Conservation (phyloP, 148 eudicot genomes). For the Vaccinium corymbosum region DNA sequence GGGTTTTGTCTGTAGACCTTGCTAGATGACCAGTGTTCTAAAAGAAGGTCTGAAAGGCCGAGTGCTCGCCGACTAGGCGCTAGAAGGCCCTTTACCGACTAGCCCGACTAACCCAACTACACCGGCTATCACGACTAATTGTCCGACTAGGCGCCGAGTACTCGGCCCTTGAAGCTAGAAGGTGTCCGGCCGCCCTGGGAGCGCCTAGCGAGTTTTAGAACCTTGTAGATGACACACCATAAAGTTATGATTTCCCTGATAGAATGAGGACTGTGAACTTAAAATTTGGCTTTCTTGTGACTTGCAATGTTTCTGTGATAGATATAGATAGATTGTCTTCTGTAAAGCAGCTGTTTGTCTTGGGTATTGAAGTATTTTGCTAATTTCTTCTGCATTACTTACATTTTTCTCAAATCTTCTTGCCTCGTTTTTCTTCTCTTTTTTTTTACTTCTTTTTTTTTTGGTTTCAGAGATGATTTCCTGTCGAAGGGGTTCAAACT, state of each 20-base stretch:
- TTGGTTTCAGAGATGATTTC: neutral
- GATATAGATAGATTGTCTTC: no score
- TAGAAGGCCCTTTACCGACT: no score
- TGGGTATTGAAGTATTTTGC: neutral
- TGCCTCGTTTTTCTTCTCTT: neutral
- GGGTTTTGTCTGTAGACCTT: neutral
- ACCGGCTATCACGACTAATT: no score
- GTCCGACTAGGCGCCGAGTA: no score
- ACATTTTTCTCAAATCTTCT: neutral
- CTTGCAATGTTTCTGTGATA: neutral
- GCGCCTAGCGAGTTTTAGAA: no score
- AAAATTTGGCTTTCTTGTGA: conserved; percentile 2
- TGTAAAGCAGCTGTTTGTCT: no score
- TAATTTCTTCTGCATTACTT: neutral
- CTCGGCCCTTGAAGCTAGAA: no score
- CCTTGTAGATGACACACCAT: neutral
- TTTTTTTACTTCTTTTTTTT: neutral
- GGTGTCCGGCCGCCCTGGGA: no score
- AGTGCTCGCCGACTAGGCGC: no score
- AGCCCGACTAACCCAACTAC: no score
- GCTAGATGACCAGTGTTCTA: conserved; percentile 6
- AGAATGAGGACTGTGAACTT: neutral
- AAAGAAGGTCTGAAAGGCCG: no score
- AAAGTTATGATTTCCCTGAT: neutral
- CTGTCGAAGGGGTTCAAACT: neutral